A percentile compares a stretch with the other conserved stretches of the same genome.
Conservation (phyloP, 139 green algal genomes). For the Coelastrella sp. region DNA sequence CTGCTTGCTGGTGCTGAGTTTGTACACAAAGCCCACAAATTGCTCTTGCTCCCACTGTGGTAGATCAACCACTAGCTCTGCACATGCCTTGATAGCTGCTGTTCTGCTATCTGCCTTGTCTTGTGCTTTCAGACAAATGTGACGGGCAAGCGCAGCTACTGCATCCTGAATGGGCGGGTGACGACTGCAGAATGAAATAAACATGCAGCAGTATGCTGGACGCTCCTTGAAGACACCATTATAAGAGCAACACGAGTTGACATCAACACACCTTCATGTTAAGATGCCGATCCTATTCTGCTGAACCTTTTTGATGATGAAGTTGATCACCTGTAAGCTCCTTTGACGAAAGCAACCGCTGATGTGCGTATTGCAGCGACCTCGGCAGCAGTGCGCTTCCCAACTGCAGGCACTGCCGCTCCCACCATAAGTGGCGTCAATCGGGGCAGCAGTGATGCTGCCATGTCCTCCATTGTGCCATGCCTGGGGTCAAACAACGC, state of each 20-base stretch:
- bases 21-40: slow-evolving; percentile 55
- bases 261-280: no score
- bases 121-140: slow-evolving; percentile 65
- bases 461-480: slow-evolving; percentile 49
- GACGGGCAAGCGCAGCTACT: slow-evolving; percentile 63
- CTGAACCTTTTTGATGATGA: no score
- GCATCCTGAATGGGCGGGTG: slow-evolving; percentile 50
- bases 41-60: slow-evolving; percentile 45
- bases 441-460: slow-evolving; percentile 58
- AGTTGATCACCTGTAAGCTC: slow-evolving; percentile 61
- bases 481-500: slow-evolving; percentile 61
- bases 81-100: slow-evolving; percentile 51
- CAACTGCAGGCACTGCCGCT: neutral
- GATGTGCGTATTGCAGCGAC: slow-evolving; percentile 37
- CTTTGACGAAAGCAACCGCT: slow-evolving; percentile 52
- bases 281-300: no score
- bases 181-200: slow-evolving; percentile 26
- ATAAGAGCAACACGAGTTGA: neutral
- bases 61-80: slow-evolving; percentile 55
- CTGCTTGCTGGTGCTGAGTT: slow-evolving; percentile 35
- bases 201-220: no score
- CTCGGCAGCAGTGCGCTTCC: slow-evolving; percentile 35
- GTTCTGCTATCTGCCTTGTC: slow-evolving; percentile 74
- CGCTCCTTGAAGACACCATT: no score
- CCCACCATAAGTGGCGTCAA: slow-evolving; percentile 62